Percentiles rank a stretch among this genome's conserved stretches.
phyloP scores from a whole-genome alignment of 257 asterid species.

The Pogostemon cablin region DNA sequence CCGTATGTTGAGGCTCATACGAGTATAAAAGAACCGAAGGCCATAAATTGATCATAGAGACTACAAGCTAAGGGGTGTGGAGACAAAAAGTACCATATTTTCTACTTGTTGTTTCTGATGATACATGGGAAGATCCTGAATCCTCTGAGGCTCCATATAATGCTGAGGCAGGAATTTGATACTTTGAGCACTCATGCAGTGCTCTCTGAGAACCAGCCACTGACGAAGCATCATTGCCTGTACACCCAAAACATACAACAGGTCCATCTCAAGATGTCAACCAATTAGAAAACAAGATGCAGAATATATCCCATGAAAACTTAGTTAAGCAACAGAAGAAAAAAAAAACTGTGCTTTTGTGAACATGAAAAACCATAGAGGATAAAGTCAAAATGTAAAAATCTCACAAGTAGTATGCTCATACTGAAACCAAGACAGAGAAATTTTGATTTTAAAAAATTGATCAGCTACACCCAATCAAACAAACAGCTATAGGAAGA shows the following conservation, averaged over 20 bases:
- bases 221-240: conserved; percentile 41
- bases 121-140: conserved; percentile 43
- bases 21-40: conserved; percentile 22
- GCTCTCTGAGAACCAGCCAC: conserved; percentile 53
- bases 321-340: conserved; percentile 1
- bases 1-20: too few species aligned
- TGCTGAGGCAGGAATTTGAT: conserved; percentile 81
- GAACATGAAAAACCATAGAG: conserved; percentile 1
- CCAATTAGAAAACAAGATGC: conserved; percentile 19
- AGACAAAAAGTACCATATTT: conserved; percentile 50
- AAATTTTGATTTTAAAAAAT: background rate
- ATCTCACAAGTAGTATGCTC: background rate
- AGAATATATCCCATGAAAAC: background rate
- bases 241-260: conserved; percentile 35
- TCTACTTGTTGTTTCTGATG: conserved; percentile 46
- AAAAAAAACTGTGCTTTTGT: background rate
- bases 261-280: background rate
- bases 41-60: conserved; percentile 17
- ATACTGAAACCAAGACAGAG: background rate
- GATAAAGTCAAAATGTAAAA: background rate
- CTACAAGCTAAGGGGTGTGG: conserved; percentile 23
- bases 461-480: conserved; percentile 5
- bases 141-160: conserved; percentile 61
- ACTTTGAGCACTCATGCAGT: conserved; percentile 50
- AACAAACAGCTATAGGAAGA: conserved; percentile 2